Evolutionary conservation across 805 yeast species (phyloP), one percentile per base, ranked within the genome.

Genomic region (Metschnikowia hibisci): DNA sequence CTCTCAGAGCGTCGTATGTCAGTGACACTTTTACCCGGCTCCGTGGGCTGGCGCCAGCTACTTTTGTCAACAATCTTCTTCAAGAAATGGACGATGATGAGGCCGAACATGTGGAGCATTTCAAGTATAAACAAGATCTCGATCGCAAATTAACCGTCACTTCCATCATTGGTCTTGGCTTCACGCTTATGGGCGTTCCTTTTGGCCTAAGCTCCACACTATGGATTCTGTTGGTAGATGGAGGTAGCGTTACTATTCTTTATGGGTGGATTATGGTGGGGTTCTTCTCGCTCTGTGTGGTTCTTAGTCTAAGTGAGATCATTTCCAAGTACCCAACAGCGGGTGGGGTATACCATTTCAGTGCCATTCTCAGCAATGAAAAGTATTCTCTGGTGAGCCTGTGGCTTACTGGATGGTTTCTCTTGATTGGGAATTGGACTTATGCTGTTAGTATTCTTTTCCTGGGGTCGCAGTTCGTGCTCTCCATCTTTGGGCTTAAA

Each of bases 151-250:
- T 85, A 43, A 81, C 87, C 0, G 81, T 83, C 9, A 68, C 80
- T 1, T 82, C 90, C 0, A 78, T 86, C 34, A 77, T 86, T 16
- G 95, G 93, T 4, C 65, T 86, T 18, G 91, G 93, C 0, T 84
- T 86, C 58, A 80, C 89, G 1, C 64, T 86, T 26, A 84, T 86
- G 90, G 86, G 87, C 32, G 90, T 87, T 0, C 91, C 90, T 0
- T 74, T 84, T 53, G 89, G 91, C 1, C 73, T 86, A 53, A 79
- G 88, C 8, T 79, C 87, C 3, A 84, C 89, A 1, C 69, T 86
- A 58, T 79, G 82, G 55, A 81, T 82, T 25, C 84, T 87, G 3
- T 64, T 86, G 41, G 72, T 80, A 8, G 86, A 84, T 61, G 95
- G 95, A 7, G 88, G 89, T 1, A 82, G 84, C 41, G 80, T 80